Percentiles rank a stretch among this genome's conserved stretches.
These are phyloP conservation scores for Triticum monococcum DNA, from an alignment of 176 grass and related monocot genomes.

Conservation along the genomic window DNA sequence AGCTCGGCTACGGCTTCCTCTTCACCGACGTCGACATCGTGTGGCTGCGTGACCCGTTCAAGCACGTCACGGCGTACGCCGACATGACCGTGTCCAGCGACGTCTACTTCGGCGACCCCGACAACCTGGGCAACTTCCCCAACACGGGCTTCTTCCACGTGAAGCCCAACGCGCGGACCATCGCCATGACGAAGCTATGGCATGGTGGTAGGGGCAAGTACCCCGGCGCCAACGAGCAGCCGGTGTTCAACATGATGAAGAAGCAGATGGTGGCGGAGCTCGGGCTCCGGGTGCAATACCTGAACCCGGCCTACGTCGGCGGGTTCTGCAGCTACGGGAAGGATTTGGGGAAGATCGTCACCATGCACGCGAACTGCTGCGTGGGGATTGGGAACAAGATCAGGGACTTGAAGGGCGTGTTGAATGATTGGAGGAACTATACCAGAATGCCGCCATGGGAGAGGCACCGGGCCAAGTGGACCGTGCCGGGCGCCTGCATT, in stretches of 20 bases:
- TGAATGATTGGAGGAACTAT: conserved; percentile 67
- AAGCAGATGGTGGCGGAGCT: conserved; percentile 27
- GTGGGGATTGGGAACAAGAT: conserved; percentile 53
- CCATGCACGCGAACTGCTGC: conserved; percentile 92
- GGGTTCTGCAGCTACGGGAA: conserved; percentile 71
- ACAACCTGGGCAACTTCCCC: conserved; percentile 50
- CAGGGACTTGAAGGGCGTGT: conserved; percentile 42
- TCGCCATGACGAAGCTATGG: conserved; percentile 64
- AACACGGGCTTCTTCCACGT: conserved; percentile 78
- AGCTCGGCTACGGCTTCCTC: conserved; percentile 82
- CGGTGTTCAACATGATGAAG: conserved; percentile 83
- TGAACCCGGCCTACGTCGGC: conserved; percentile 47
- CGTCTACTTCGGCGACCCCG: conserved; percentile 46
- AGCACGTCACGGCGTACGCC: conserved; percentile 62
- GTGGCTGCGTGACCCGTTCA: conserved; percentile 75
- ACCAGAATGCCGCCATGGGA: conserved; percentile 35
- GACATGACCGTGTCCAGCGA: conserved; percentile 66
- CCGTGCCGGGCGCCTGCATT: conserved; percentile 57
- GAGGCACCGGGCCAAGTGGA: conserved; percentile 48
- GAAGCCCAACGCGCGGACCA: conserved; percentile 35
- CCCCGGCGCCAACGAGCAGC: conserved; percentile 57
- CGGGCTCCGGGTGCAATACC: conserved; percentile 40
- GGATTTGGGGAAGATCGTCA: conserved; percentile 62
- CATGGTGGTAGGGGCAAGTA: conserved; percentile 12
- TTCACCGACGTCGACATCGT: conserved; percentile 78